Conservation (phyloP, 106 monocot genomes). For the Platanthera guangdongensis region DNA sequence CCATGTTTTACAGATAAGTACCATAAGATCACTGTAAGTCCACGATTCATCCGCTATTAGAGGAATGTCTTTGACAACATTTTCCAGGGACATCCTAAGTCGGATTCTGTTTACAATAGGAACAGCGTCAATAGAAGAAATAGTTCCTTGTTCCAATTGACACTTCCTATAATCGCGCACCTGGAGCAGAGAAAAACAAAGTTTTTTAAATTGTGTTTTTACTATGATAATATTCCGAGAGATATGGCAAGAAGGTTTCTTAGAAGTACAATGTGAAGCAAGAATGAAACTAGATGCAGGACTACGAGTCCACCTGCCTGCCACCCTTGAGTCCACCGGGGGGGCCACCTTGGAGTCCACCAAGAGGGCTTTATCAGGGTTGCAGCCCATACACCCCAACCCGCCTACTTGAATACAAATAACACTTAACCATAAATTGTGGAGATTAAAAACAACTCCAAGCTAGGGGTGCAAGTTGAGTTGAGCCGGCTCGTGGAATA, state of each 20-base stretch:
- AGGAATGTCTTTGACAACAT: constrained; percentile 86
- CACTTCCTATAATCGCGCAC: constrained; percentile 81
- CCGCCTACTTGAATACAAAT: neutral
- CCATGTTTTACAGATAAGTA: constrained; percentile 10
- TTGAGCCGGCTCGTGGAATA: no score
- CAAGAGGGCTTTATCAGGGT: neutral
- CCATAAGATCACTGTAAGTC: constrained; percentile 90
- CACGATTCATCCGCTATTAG: constrained; percentile 85
- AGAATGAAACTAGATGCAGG: neutral
- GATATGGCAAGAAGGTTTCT: neutral
- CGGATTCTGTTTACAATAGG: constrained; percentile 61
- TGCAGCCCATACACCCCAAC: neutral
- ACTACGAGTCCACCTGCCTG: no score
- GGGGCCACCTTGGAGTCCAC: neutral
- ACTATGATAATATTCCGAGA: neutral
- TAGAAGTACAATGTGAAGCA: neutral
- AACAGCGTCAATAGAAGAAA: constrained; percentile 18
- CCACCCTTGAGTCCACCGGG: no score
- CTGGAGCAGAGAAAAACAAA: constrained; percentile 22
- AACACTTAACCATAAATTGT: neutral
- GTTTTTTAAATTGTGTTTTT: neutral
- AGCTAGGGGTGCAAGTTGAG: no score
- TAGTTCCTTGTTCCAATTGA: constrained; percentile 30
- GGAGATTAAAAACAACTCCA: neutral
- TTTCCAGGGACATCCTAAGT: constrained; percentile 82